Evolutionary conservation across 2,329 filamentous ascomycete genomes (phyloP), one percentile per base, ranked within the genome.

Genomic region (Stemphylium lycopersici): DNA sequence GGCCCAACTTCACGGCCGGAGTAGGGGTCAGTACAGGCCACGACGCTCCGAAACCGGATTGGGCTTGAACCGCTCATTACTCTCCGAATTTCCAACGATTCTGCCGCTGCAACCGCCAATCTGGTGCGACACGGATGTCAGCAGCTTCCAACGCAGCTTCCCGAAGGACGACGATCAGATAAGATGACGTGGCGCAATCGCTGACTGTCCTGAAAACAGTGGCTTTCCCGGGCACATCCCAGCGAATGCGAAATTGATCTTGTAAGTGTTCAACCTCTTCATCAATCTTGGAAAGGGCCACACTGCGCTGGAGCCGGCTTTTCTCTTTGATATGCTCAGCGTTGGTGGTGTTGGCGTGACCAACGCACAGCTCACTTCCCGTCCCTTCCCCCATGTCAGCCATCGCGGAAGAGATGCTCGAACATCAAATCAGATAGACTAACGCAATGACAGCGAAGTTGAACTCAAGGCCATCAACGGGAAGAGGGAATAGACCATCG

Each of bases 151-250:
- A 39, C 24, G 10, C 24, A 24, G 29, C 26, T 22, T 32, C 38
- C 24, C 18, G 32, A 16, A 49, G 15, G 31, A 37, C n/a, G 40
- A 58, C 42, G 42, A 55, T 54, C 39, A 51, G 48, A 60, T 57
- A 37, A 56, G n/a, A 53, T 29, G n/a, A 26, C 31, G 37, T n/a
- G 41, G 11, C 36, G 38, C 47, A 42, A 43, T 34, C 36, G 63
- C 70, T 73, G 52, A 72, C 63, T 15, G 46, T 31, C 40, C 26
- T 39, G 49, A 43, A 31, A 37, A 42, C 55, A 92, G 90, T 66
- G 91, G 91, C 51, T 95, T 93, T 80, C 86, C 89, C 31, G 87
- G 86, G 52, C 81, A 87, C 68, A 96, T 96, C 60, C 91, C 91
- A 57, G 77, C 87, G 34, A 85, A 88, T 67, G 80, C 90, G n/a